Evolutionary conservation across 257 asterid species (phyloP), one percentile per base, ranked within the genome.

Genomic region (Echium plantagineum): DNA sequence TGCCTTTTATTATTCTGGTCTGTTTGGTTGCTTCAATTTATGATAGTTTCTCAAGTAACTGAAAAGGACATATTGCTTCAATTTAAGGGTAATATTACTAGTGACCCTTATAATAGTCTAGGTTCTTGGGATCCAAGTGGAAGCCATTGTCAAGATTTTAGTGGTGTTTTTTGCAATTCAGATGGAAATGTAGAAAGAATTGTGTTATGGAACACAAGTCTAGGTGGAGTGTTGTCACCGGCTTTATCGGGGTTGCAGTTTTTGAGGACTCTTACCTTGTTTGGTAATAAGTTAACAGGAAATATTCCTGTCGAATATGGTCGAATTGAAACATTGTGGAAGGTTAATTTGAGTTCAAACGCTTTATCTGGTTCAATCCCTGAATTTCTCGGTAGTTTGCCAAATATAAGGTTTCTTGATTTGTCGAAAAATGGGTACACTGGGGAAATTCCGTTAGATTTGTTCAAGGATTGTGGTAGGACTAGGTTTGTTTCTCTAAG

Each of bases 21-120:
- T 52, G 63, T 80, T 52, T 82, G 71, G 65, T 73, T 83, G 68
- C 61, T 80, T 69, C 64, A 73, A 32, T 67, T 72, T 74, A 54
- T 66, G 52, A 3, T 63, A 6, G 90, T 78, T 58, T 78, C 84
- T 59, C 73, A 86, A 52, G 67, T 88, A 56, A 74, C 94, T 61
- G 97, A 93, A 67, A 86, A 84, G 77, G 97, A 88, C 83, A 86
- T 93, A 74, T 70, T 89, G 71, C 94, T 89, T 72, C 91, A 82
- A 75, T 93, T 93, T 71, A 93, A 86, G 81, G 94, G 86, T 21
- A 82, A 81, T 62, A 78, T 93, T 78, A 68, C 95, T 9, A 81
- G 63, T 73, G 98, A 93, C 78, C 98, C 98, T 71, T 85, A 24
- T 69, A 67, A 67, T 76, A 79, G 81, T 83, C 83, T 93, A 78